phyloP scores from a whole-genome alignment of 306 rosid genomes.

The Vigna reflexopilosa region DNA sequence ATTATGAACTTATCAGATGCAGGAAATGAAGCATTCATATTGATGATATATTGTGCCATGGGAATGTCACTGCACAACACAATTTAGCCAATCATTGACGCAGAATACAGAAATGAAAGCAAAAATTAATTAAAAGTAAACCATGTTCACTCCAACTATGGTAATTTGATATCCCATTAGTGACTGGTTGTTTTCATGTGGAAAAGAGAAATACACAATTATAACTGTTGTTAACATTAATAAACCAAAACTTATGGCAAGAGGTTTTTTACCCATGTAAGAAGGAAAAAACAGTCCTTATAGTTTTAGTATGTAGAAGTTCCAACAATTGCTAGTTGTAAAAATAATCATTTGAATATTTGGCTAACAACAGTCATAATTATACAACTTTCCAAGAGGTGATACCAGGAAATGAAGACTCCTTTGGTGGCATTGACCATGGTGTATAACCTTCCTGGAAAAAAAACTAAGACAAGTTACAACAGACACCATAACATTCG shows the following conservation, averaged over 20 bases:
- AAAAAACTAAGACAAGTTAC: constrained; percentile 27
- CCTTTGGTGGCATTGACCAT: constrained; percentile 65
- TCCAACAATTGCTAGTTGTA: constrained; percentile 1
- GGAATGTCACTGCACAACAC: constrained; percentile 81
- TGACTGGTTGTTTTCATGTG: too few species aligned
- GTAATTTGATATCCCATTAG: too few species aligned
- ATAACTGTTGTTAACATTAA: too few species aligned
- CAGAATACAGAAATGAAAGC: constrained; percentile 12
- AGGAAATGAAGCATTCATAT: constrained; percentile 72
- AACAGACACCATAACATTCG: not conserved
- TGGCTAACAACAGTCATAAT: not conserved
- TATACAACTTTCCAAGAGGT: not conserved
- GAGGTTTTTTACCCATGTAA: not conserved
- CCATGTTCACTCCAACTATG: not conserved
- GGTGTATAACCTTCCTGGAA: constrained; percentile 35
- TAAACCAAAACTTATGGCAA: too few species aligned
- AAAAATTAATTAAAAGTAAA: not conserved
- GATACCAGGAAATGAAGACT: constrained; percentile 57
- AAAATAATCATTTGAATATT: not conserved
- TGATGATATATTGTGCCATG: constrained; percentile 94
- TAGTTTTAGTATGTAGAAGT: not conserved
- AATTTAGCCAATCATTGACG: constrained; percentile 2
- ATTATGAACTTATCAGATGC: constrained; percentile 77
- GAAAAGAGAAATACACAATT: too few species aligned
- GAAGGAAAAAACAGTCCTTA: too few species aligned